Percentiles rank a stretch among this genome's conserved stretches.
These are phyloP conservation scores for Hypoxylon rickii DNA, from an alignment of 495 filamentous ascomycete genomes.

Conservation along the genomic window DNA sequence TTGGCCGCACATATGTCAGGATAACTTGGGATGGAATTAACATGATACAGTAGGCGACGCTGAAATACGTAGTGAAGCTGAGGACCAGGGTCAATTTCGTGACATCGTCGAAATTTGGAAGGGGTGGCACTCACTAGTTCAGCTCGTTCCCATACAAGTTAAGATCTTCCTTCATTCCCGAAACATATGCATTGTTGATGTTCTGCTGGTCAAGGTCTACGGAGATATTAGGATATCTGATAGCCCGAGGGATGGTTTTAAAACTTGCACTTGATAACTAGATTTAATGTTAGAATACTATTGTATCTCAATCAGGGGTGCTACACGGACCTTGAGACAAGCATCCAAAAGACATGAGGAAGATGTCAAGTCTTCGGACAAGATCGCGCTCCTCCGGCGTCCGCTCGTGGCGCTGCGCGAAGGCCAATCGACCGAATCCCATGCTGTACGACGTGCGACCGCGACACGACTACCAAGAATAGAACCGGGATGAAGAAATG, in stretches of 20 bases:
- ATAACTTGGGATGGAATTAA: conserved; percentile 58
- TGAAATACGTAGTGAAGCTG: conserved; percentile 59
- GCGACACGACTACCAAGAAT: neutral
- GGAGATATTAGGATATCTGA: conserved; percentile 10
- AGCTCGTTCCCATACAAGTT: conserved; percentile 46
- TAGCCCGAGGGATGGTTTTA: neutral
- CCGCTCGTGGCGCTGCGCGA: conserved; percentile 32
- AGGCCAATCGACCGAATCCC: conserved; percentile 14
- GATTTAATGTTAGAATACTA: conserved; percentile 3
- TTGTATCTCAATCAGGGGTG: neutral
- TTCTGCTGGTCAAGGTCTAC: conserved; percentile 47
- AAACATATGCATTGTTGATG: conserved; percentile 50
- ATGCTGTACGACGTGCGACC: conserved; percentile 4
- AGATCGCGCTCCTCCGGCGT: conserved; percentile 43
- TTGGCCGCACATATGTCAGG: conserved; percentile 48
- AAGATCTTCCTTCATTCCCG: conserved; percentile 52
- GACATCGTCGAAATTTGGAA: neutral
- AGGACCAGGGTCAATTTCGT: neutral
- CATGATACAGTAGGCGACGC: conserved; percentile 51
- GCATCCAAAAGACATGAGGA: conserved; percentile 50
- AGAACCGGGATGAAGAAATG: neutral
- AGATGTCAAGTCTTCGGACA: conserved; percentile 46
- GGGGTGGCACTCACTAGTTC: conserved; percentile 34
- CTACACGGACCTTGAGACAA: conserved; percentile 49
- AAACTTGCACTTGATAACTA: conserved; percentile 42